Percentiles rank a stretch among this genome's conserved stretches.
Conservation (phyloP, 495 filamentous ascomycete genomes). For the Aspergillus egyptiacus region DNA sequence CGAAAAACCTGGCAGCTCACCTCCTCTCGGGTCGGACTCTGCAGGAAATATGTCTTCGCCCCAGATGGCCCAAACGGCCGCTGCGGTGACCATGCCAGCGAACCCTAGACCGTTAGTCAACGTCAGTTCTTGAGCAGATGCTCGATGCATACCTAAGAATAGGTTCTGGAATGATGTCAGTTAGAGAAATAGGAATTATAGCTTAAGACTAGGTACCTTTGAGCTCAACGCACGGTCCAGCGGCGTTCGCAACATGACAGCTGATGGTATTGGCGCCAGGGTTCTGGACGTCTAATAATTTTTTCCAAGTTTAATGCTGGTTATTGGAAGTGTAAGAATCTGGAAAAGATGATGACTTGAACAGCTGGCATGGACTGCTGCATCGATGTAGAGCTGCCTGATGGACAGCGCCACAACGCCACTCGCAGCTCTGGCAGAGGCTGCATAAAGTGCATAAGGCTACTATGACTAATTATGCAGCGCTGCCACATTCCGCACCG, state of each 20-base stretch:
- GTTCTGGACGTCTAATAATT: no score
- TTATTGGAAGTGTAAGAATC: no score
- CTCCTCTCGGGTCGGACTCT: conserved; percentile 67
- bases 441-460: not conserved
- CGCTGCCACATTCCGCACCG: no score
- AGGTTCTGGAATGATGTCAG: conserved; percentile 38
- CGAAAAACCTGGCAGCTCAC: conserved; percentile 29
- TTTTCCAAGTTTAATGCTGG: no score
- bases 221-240: conserved; percentile 75
- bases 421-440: not conserved
- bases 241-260: conserved; percentile 58
- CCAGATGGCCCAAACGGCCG: conserved; percentile 79
- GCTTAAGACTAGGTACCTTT: conserved; percentile 47
- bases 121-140: no score
- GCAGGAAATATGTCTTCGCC: conserved; percentile 72
- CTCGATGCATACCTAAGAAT: conserved; percentile 48
- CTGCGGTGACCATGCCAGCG: conserved; percentile 75
- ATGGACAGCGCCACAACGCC: conserved; percentile 1
- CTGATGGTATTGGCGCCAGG: no score
- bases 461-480: not conserved
- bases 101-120: conserved; percentile 45
- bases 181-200: not conserved
- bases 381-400: not conserved
- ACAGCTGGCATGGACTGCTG: not conserved
- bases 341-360: not conserved